Percentiles rank a stretch among this genome's conserved stretches.
Evolutionary conservation across 2,329 filamentous ascomycete genomes (phyloP).

Genomic region (Apiospora arundinis): DNA sequence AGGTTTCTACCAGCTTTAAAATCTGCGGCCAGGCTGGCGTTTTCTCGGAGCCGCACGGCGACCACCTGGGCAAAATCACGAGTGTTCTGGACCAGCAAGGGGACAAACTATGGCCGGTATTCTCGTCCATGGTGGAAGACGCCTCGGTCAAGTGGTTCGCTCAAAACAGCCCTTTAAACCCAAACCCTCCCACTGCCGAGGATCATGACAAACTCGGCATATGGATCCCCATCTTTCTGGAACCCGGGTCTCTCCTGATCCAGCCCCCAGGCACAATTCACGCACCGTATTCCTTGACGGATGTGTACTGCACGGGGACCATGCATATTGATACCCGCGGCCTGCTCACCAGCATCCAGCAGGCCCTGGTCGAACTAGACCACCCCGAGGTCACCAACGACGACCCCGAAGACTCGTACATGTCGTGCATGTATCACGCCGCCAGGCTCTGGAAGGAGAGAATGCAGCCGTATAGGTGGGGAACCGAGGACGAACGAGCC

Average conservation of each 20-base stretch:
- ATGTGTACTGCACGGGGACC: conserved; percentile 20
- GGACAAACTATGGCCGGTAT: conserved; percentile 15
- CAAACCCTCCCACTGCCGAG: not conserved
- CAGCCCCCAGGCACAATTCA: conserved; percentile 19
- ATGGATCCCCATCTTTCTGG: conserved; percentile 20
- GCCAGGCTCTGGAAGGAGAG: conserved; percentile 22
- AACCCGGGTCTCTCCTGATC: conserved; percentile 18
- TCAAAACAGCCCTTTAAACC: not conserved
- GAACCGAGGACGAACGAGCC: not conserved
- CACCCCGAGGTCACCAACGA: conserved; percentile 23
- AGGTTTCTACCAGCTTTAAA: conserved; percentile 15
- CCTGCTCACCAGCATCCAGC: conserved; percentile 6
- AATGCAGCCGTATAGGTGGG: conserved; percentile 19
- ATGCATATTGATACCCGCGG: conserved; percentile 23
- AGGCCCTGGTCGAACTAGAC: conserved; percentile 5
- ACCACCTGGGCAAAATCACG: conserved; percentile 20
- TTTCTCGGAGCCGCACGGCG: conserved; percentile 17
- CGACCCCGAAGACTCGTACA: conserved; percentile 13
- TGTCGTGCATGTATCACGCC: conserved; percentile 20
- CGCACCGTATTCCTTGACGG: conserved; percentile 19
- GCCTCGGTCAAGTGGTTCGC: conserved; percentile 19
- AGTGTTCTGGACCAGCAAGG: conserved; percentile 15
- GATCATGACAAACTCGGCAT: conserved; percentile 10
- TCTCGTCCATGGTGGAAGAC: conserved; percentile 17
- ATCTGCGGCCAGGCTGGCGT: conserved; percentile 19